Evolutionary conservation across 2,329 filamentous ascomycete species (phyloP).

Genomic region (Ophiostoma fasciatum): DNA sequence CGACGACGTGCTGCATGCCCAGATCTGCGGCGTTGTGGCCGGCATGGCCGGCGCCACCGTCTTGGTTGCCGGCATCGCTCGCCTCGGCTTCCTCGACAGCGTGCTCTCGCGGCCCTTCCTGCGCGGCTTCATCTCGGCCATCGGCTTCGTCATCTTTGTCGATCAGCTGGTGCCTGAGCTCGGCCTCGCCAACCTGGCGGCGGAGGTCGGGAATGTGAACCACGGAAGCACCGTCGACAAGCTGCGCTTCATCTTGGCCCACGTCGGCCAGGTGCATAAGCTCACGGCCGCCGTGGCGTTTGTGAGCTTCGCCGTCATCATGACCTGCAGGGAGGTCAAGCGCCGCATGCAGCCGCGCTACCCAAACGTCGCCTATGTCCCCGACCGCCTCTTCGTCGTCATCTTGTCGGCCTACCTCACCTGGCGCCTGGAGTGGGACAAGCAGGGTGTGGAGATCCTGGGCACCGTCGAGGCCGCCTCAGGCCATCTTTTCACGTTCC

Average conservation of each 20-base stretch:
- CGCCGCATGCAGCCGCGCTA: constrained; percentile 64
- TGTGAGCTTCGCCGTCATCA: constrained; percentile 72
- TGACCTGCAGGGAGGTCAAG: constrained; percentile 75
- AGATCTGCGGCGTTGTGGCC: constrained; percentile 76
- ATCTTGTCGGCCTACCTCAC: constrained; percentile 69
- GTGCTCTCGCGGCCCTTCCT: constrained; percentile 87
- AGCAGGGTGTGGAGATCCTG: constrained; percentile 66
- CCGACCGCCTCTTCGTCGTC: constrained; percentile 83
- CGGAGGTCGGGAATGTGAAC: constrained; percentile 43
- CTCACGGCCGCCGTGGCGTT: constrained; percentile 66
- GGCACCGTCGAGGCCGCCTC: constrained; percentile 63
- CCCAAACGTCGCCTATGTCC: constrained; percentile 71
- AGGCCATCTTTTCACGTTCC: constrained; percentile 61
- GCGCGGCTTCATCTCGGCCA: constrained; percentile 90
- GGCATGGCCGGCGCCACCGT: constrained; percentile 81
- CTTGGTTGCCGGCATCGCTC: constrained; percentile 68
- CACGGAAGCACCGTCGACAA: constrained; percentile 85
- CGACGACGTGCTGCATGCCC: constrained; percentile 53
- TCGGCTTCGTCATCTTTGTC: constrained; percentile 90
- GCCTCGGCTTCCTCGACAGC: constrained; percentile 85
- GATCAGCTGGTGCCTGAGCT: constrained; percentile 89
- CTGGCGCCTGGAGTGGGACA: constrained; percentile 63
- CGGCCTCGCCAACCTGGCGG: constrained; percentile 55
- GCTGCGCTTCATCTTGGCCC: constrained; percentile 58
- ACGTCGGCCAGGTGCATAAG: constrained; percentile 51